These are phyloP conservation scores for Scleromitrula shiraiana DNA, from an alignment of 2,329 filamentous ascomycete genomes.

Conservation along the genomic window DNA sequence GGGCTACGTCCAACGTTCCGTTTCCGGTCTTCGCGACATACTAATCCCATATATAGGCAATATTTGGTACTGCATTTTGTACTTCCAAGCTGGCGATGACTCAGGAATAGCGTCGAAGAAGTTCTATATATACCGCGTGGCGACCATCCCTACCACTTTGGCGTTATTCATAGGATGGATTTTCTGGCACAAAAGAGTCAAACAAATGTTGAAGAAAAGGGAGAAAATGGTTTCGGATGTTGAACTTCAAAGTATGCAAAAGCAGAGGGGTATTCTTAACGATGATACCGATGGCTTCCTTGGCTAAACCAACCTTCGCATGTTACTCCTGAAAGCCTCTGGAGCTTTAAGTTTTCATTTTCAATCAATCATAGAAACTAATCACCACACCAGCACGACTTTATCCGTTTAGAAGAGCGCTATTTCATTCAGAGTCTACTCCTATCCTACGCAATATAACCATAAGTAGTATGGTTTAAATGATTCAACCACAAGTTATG, in stretches of 20 bases:
- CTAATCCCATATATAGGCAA: background rate
- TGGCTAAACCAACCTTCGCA: background rate
- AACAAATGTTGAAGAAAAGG: background rate
- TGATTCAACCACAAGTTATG: too few species aligned
- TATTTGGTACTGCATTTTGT: background rate
- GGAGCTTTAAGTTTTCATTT: too few species aligned
- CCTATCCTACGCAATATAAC: too few species aligned
- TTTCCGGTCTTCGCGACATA: background rate
- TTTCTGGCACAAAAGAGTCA: background rate
- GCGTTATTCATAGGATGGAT: background rate
- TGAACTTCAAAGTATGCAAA: background rate
- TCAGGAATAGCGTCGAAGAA: background rate
- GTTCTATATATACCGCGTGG: background rate
- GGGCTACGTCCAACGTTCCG: rapidly evolving
- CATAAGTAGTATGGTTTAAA: too few species aligned
- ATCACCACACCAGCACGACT: too few species aligned
- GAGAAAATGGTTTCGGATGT: background rate
- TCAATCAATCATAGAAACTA: too few species aligned
- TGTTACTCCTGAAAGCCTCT: too few species aligned
- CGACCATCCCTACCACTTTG: background rate
- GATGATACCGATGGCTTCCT: background rate
- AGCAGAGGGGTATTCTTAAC: background rate
- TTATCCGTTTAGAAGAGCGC: too few species aligned
- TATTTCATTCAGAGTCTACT: too few species aligned
- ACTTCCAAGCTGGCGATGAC: background rate